Percentiles rank a stretch among this genome's conserved stretches.
Evolutionary conservation across 345 rosid genomes (phyloP).

Genomic region (Luvunga scandens): DNA sequence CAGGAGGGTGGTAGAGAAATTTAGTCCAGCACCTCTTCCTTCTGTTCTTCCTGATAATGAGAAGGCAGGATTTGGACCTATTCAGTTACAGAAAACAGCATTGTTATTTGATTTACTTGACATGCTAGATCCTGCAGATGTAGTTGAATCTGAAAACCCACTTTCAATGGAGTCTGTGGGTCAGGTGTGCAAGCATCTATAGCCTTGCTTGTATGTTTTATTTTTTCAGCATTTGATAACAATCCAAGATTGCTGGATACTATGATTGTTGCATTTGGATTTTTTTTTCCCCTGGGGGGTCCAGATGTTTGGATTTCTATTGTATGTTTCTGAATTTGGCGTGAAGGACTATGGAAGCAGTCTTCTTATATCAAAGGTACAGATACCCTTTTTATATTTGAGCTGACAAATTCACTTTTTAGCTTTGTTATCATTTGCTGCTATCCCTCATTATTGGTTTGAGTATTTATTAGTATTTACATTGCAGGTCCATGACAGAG

Average conservation of each 20-base stretch:
- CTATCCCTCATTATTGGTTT: not conserved
- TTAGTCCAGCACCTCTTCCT: slow-evolving; percentile 46
- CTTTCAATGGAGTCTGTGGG: slow-evolving; percentile 77
- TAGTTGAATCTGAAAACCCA: slow-evolving; percentile 52
- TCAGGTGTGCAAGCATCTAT: slow-evolving; percentile 46
- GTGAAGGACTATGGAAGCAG: slow-evolving; percentile 41
- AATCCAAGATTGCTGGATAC: slow-evolving; percentile 13
- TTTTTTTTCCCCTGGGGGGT: not conserved
- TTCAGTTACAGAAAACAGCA: slow-evolving; percentile 54
- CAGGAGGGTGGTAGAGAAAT: slow-evolving; percentile 53
- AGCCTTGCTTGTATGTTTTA: not conserved
- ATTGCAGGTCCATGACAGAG: slow-evolving; percentile 88
- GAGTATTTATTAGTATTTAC: not conserved
- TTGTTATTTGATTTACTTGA: slow-evolving; percentile 52
- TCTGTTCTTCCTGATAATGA: slow-evolving; percentile 40
- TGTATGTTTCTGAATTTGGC: slow-evolving; percentile 59
- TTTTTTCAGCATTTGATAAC: not conserved
- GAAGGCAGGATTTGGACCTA: slow-evolving; percentile 58
- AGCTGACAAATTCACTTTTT: not conserved
- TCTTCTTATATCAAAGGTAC: slow-evolving; percentile 70
- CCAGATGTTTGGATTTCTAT: slow-evolving; percentile 85
- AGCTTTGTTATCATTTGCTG: not conserved
- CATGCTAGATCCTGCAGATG: slow-evolving; percentile 38
- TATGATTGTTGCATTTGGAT: not conserved
- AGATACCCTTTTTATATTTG: slow-evolving; percentile 7